Evolutionary conservation across 1,284 basidiomycete species (phyloP).

Genomic region (Fomitopsis palustris): DNA sequence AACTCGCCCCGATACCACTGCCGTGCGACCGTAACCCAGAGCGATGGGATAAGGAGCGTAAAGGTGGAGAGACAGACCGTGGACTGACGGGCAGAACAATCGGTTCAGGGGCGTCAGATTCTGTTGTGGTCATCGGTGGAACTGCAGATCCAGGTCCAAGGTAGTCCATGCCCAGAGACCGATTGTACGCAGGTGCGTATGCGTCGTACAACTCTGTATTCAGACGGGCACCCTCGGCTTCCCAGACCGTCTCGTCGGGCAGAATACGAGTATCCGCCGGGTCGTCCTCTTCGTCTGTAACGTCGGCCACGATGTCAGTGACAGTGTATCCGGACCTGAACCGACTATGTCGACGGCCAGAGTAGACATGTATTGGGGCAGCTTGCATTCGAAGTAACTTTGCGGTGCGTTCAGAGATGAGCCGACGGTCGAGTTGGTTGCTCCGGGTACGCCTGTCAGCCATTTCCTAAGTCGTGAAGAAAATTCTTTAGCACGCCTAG

Average conservation of each 20-base stretch:
- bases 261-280: conserved; percentile 58
- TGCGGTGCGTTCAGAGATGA: conserved; percentile 62
- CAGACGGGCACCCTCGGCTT: conserved; percentile 49
- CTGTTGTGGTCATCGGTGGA: conserved; percentile 1
- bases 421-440: conserved; percentile 47
- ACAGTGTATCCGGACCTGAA: conserved; percentile 26
- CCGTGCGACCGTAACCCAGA: conserved; percentile 22
- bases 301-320: conserved; percentile 9
- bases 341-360: conserved; percentile 29
- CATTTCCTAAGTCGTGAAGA: conserved; percentile 50
- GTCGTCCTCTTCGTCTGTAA: conserved; percentile 20
- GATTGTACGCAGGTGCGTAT: conserved; percentile 12
- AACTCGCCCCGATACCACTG: conserved; percentile 17
- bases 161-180: conserved; percentile 9
- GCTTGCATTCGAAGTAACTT: conserved; percentile 55
- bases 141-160: conserved; percentile 9
- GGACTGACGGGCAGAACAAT: conserved; percentile 15
- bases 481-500: neutral
- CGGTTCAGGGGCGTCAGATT: conserved; percentile 1
- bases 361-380: conserved; percentile 48
- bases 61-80: conserved; percentile 18
- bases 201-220: conserved; percentile 50
- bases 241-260: conserved; percentile 29
- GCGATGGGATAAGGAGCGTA: conserved; percentile 7
- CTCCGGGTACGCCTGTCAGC: conserved; percentile 61